Base-by-base conservation (phyloP, 2,329 filamentous ascomycete genomes). In the Hirsutella minnesotensis region DNA sequence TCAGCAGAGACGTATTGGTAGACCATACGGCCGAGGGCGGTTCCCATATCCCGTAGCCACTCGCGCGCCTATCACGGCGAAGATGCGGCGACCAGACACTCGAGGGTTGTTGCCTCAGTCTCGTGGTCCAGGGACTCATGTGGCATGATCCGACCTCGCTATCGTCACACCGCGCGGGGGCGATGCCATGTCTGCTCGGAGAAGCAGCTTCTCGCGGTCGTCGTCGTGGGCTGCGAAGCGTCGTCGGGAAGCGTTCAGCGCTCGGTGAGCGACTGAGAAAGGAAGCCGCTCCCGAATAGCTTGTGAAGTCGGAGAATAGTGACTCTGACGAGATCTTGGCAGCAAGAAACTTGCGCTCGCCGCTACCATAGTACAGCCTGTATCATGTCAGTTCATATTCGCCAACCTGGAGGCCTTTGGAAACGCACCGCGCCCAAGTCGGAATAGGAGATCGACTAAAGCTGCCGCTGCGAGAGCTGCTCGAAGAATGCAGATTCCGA, bases 41-140 rank as follows among this genome's bases (percentile, higher is more conserved):
- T 46, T 80, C 77, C 84, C 86, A 92, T 15, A 79, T 68, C 54
- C 75, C 83, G 50, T 68, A 75, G 45, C 67, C 63, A 43, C 69
- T 68, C 38, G 75, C 69, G 15, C 79, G 68, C 44, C 75, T 71
- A 55, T 88, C 83, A 12, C 69, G 66, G 40, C 73, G 72, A 24
- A 89, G 64, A 60, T 88, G 84, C 9, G 84, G 83, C 3, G 82
- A 86, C 80, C 82, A 86, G 48, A 83, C 70, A 49, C 76, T 72
- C 31, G 80, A 75, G 42, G 70, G 67, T 51, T 72, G 72, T 56
- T 73, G 72, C 50, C 59, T 63, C 21, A 65, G 47, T 33, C 49
- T 53, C 7, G 53, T 53, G 7, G 56, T 53, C 20, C 56, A 51
- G 12, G 51, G 45, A 36, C 56, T 44, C 7, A 55, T 51, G 12